Conservation (phyloP, 2,329 filamentous ascomycete species). For the Hymenoscyphus scutula region DNA sequence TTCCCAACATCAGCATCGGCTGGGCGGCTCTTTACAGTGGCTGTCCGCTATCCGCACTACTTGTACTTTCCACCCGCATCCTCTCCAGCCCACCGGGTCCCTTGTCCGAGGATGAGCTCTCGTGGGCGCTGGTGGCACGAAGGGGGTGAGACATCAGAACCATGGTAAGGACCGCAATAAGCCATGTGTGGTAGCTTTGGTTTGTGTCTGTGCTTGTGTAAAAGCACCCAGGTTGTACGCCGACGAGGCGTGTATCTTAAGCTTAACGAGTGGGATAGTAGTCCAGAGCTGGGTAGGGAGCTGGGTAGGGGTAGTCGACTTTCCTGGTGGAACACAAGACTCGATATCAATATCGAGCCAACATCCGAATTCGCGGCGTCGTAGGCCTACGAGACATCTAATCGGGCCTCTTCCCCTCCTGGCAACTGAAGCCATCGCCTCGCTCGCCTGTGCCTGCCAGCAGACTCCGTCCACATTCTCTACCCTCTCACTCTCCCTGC, state of each 20-base stretch:
- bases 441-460: not conserved
- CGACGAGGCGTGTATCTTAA: conserved; percentile 3
- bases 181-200: not conserved
- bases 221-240: not conserved
- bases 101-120: conserved; percentile 1
- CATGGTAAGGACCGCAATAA: conserved; percentile 8
- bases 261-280: conserved; percentile 5
- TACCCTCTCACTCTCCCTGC: not conserved
- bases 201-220: conserved; percentile 13
- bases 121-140: conserved; percentile 4
- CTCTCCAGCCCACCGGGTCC: conserved; percentile 14
- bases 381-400: conserved; percentile 4
- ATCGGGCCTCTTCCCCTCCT: not conserved
- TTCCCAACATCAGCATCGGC: not conserved
- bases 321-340: not conserved
- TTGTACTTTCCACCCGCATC: conserved; percentile 5
- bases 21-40: conserved; percentile 4
- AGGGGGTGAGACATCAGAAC: conserved; percentile 1
- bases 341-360: conserved; percentile 3
- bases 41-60: not conserved
- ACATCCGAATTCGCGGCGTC: not conserved
- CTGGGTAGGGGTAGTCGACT: not conserved
- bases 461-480: not conserved
- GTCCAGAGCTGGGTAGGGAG: not conserved
- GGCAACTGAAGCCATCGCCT: not conserved